Conservation (phyloP, 1,139 yeast genomes). For the Lodderomyces oxycetoniae region DNA sequence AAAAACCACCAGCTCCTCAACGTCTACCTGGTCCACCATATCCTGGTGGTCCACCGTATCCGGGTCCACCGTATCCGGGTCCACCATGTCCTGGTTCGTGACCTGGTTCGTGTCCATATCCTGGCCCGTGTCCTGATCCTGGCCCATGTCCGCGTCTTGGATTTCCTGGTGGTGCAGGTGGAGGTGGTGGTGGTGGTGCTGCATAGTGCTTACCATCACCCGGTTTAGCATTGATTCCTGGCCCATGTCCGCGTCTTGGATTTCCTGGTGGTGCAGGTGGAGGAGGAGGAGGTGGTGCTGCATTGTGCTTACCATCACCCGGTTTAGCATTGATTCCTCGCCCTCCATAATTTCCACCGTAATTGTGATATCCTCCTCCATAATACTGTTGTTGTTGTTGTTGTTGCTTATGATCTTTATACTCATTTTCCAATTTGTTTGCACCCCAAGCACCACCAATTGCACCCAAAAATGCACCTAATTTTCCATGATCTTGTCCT, state of each 20-base stretch:
- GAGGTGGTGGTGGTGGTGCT: too few relatives aligned
- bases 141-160: too few relatives aligned
- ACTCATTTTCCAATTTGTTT: conserved; percentile 46
- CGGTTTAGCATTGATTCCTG: too few relatives aligned
- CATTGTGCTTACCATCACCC: too few relatives aligned
- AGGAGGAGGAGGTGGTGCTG: too few relatives aligned
- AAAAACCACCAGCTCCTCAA: conserved; percentile 8
- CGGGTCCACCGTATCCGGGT: neutral
- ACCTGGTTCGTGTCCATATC: too few relatives aligned
- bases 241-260: too few relatives aligned
- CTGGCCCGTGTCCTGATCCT: too few relatives aligned
- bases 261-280: too few relatives aligned
- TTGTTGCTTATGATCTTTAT: conserved; percentile 18
- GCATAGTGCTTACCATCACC: too few relatives aligned
- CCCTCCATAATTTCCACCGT: conserved; percentile 14
- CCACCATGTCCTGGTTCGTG: conserved; percentile 7
- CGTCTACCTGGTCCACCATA: conserved; percentile 19
- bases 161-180: too few relatives aligned
- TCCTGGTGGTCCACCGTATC: neutral
- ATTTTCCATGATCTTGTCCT: conserved; percentile 38
- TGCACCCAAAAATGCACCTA: conserved; percentile 57
- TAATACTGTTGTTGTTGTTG: conserved; percentile 11
- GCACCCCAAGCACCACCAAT: conserved; percentile 59
- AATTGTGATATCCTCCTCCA: conserved; percentile 13
- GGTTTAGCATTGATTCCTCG: conserved; percentile 15